phyloP scores from a whole-genome alignment of 495 filamentous ascomycete species.

The Copromyces sp. region DNA sequence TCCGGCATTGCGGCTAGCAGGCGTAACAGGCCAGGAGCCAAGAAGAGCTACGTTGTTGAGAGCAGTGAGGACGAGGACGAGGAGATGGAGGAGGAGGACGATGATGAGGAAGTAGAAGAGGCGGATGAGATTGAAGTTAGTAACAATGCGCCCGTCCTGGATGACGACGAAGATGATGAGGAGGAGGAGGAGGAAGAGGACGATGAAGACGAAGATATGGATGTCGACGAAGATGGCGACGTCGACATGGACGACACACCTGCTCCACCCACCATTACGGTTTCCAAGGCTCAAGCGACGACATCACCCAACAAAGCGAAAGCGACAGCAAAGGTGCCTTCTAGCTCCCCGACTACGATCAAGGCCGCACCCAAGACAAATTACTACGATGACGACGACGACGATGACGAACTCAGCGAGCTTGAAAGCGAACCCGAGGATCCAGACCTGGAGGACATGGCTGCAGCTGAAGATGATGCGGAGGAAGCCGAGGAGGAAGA shows the following conservation, averaged over 20 bases:
- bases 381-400: slow-evolving; percentile 35
- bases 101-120: slow-evolving; percentile 25
- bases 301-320: slow-evolving; percentile 14
- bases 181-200: slow-evolving; percentile 18
- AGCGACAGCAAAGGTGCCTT: slow-evolving; percentile 2
- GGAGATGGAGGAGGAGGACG: slow-evolving; percentile 33
- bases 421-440: slow-evolving; percentile 37
- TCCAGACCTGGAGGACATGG: slow-evolving; percentile 33
- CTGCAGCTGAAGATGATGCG: slow-evolving; percentile 40
- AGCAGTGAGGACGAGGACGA: slow-evolving; percentile 43
- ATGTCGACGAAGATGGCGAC: slow-evolving; percentile 39
- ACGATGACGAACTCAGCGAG: slow-evolving; percentile 38
- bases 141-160: slow-evolving; percentile 24
- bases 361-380: slow-evolving; percentile 22
- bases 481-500: slow-evolving; percentile 37
- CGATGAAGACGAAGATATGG: slow-evolving; percentile 30
- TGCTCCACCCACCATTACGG: slow-evolving; percentile 30
- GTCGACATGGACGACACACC: slow-evolving; percentile 34
- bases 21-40: slow-evolving; percentile 48
- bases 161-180: slow-evolving; percentile 16
- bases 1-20: slow-evolving; percentile 52
- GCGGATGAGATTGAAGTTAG: slow-evolving; percentile 31
- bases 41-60: slow-evolving; percentile 60
- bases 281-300: slow-evolving; percentile 27
- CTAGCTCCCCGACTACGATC: slow-evolving; percentile 2